Percentiles rank a stretch among this genome's conserved stretches.
These are phyloP conservation scores for Gynostemma pentaphyllum DNA, from an alignment of 306 rosid species.

Conservation along the genomic window DNA sequence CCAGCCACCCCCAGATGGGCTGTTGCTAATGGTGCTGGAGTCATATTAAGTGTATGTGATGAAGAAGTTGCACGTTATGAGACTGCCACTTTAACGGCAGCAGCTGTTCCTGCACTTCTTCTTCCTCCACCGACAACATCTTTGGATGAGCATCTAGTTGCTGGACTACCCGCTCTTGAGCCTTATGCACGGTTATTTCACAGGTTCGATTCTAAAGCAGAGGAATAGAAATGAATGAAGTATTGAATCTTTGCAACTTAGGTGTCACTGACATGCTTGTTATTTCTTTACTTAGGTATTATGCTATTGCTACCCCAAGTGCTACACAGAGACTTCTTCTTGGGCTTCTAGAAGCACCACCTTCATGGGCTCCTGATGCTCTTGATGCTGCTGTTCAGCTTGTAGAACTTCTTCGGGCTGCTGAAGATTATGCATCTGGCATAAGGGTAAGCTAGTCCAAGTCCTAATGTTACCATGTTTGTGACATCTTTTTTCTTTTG, in stretches of 20 bases:
- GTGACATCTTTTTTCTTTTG: slow-evolving; percentile 4
- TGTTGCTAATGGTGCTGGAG: slow-evolving; percentile 99
- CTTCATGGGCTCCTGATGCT: slow-evolving; percentile 99
- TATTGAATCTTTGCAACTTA: not conserved
- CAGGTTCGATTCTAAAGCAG: slow-evolving; percentile 35
- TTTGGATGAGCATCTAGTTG: slow-evolving; percentile 94
- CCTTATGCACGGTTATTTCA: slow-evolving; percentile 98
- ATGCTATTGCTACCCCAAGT: slow-evolving; percentile 99
- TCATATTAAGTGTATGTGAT: slow-evolving; percentile 94
- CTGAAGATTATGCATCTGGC: slow-evolving; percentile 96
- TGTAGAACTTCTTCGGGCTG: slow-evolving; percentile 98
- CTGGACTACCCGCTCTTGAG: slow-evolving; percentile 97
- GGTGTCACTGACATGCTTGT: not conserved
- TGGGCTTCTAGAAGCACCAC: slow-evolving; percentile 97
- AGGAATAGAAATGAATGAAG: not conserved
- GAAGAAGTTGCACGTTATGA: slow-evolving; percentile 97
- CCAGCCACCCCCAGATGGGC: slow-evolving; percentile 99
- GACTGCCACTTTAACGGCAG: slow-evolving; percentile 95
- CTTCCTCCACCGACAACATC: slow-evolving; percentile 99
- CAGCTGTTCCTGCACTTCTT: slow-evolving; percentile 91
- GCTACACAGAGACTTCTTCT: slow-evolving; percentile 98
- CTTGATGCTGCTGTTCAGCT: slow-evolving; percentile 99
- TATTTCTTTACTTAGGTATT: slow-evolving; percentile 45
- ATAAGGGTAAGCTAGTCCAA: slow-evolving; percentile 61
- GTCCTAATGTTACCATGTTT: not conserved